A percentile compares a stretch with the other conserved stretches of the same genome.
Conservation (phyloP, 1,139 yeast genomes). For the Schwanniomyces etchellsii region DNA sequence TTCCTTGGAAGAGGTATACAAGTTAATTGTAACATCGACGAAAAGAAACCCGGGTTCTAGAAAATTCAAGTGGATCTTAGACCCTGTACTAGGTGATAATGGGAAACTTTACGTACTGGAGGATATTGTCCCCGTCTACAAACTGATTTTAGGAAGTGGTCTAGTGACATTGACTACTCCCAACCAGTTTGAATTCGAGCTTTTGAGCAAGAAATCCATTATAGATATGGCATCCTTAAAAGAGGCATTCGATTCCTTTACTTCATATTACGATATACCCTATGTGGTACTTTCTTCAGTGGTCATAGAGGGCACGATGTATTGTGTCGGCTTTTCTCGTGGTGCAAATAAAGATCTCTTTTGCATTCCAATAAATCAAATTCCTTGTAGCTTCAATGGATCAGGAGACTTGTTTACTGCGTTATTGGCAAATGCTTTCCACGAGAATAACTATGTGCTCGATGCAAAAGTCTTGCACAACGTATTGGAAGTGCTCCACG, state of each 20-base stretch:
- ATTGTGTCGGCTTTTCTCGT: constrained; percentile 26
- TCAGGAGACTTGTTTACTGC: constrained; percentile 44
- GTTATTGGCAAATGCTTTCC: constrained; percentile 29
- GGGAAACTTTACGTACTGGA: constrained; percentile 33
- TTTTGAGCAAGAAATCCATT: constrained; percentile 20
- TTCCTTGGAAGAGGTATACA: constrained; percentile 43
- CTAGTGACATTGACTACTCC: constrained; percentile 31
- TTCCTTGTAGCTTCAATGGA: constrained; percentile 36
- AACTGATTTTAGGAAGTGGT: constrained; percentile 20
- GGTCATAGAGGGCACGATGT: constrained; percentile 22
- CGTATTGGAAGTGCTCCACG: constrained; percentile 23
- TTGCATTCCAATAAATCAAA: constrained; percentile 24
- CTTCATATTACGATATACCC: constrained; percentile 16
- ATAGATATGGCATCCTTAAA: constrained; percentile 16
- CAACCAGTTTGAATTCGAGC: constrained; percentile 37
- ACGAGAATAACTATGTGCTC: constrained; percentile 14
- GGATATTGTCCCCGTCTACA: constrained; percentile 25
- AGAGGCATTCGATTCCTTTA: constrained; percentile 17
- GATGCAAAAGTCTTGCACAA: constrained; percentile 22
- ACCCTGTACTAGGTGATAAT: constrained; percentile 38
- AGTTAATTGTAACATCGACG: constrained; percentile 7
- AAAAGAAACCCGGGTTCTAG: constrained; percentile 6
- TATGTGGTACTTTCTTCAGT: constrained; percentile 34
- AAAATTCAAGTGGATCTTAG: constrained; percentile 27
- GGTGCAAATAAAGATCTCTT: constrained; percentile 12